These are phyloP conservation scores for Nakaseomyces sp. DNA, from an alignment of 1,139 yeast genomes.

Conservation along the genomic window DNA sequence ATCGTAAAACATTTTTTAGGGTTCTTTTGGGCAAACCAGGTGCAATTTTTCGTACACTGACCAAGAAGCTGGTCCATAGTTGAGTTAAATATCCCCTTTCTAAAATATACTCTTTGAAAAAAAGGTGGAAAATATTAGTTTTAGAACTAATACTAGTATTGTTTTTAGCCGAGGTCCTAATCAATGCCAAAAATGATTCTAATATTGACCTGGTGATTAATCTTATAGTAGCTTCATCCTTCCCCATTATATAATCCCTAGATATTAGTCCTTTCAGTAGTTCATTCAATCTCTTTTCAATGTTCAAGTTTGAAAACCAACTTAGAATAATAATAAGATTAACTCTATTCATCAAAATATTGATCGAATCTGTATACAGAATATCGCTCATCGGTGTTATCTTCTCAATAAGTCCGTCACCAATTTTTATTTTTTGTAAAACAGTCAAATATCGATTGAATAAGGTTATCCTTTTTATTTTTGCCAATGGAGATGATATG, in stretches of 20 bases:
- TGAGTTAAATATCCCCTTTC: neutral
- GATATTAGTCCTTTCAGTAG: slow-evolving; percentile 15
- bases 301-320: slow-evolving; percentile 15
- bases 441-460: slow-evolving; percentile 23
- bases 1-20: neutral
- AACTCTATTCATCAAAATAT: slow-evolving; percentile 23
- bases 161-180: neutral
- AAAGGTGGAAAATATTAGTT: neutral
- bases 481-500: slow-evolving; percentile 6
- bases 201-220: slow-evolving; percentile 1
- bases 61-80: neutral
- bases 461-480: slow-evolving; percentile 11
- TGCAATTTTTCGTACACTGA: neutral
- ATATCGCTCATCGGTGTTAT: slow-evolving; percentile 28
- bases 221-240: slow-evolving; percentile 6
- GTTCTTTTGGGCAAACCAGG: neutral
- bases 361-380: slow-evolving; percentile 12
- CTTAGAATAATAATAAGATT: slow-evolving; percentile 24
- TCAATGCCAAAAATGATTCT: slow-evolving; percentile 4
- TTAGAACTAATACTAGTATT: neutral
- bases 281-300: slow-evolving; percentile 21
- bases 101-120: slow-evolving; percentile 2
- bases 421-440: slow-evolving; percentile 12
- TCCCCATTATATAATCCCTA: slow-evolving; percentile 7
- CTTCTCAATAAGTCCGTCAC: slow-evolving; percentile 19